phyloP scores from a whole-genome alignment of 345 rosid genomes.

The Xanthoceras sorbifolium region DNA sequence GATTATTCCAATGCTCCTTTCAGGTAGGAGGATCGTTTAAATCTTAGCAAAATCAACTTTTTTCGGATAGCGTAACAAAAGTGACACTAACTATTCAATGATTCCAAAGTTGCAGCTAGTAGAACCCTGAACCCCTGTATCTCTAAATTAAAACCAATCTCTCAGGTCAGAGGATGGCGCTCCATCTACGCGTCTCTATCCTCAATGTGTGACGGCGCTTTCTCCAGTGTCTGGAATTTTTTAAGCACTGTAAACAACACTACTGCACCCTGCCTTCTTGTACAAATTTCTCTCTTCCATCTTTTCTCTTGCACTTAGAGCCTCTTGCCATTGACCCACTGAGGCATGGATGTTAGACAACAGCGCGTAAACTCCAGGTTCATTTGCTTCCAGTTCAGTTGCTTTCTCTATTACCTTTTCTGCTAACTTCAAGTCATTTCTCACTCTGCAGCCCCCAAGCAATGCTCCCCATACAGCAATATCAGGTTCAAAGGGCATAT shows the following conservation, averaged over 20 bases:
- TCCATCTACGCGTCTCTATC: too few species aligned
- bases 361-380: slow-evolving; percentile 31
- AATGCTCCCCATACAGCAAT: slow-evolving; percentile 36
- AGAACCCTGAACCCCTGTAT: not conserved
- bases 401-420: slow-evolving; percentile 23
- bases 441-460: slow-evolving; percentile 37
- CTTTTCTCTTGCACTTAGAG: slow-evolving; percentile 23
- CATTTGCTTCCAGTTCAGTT: slow-evolving; percentile 17
- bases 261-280: slow-evolving; percentile 18
- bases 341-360: slow-evolving; percentile 26
- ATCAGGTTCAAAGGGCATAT: slow-evolving; percentile 33
- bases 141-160: not conserved
- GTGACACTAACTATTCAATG: too few species aligned
- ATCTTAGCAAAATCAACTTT: too few species aligned
- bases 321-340: slow-evolving; percentile 30
- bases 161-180: too few species aligned
- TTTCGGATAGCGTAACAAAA: too few species aligned
- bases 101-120: not conserved
- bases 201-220: too few species aligned
- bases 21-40: too few species aligned
- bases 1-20: too few species aligned
- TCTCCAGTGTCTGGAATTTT: not conserved
- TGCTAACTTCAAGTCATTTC: slow-evolving; percentile 27
- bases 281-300: slow-evolving; percentile 19
- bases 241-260: not conserved